Percentiles rank a stretch among this genome's conserved stretches.
Evolutionary conservation across 2,329 filamentous ascomycete species (phyloP).

Genomic region (Trichophyton mentagrophytes): DNA sequence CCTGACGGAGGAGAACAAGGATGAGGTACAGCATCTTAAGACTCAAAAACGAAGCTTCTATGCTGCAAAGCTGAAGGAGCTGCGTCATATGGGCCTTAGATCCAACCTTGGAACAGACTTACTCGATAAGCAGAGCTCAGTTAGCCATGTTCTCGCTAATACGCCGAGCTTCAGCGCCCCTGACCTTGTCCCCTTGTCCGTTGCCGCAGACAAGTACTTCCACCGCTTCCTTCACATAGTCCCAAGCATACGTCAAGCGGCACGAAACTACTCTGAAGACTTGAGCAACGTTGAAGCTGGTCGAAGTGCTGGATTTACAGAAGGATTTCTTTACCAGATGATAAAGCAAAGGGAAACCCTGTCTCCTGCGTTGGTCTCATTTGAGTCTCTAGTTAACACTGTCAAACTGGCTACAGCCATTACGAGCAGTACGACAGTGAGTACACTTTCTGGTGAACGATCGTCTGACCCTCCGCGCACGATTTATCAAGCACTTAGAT

Average conservation of each 20-base stretch:
- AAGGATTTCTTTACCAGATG: slow-evolving; percentile 57
- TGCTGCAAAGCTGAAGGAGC: slow-evolving; percentile 68
- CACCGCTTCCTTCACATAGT: slow-evolving; percentile 66
- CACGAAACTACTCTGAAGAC: slow-evolving; percentile 69
- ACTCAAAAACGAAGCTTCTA: slow-evolving; percentile 80
- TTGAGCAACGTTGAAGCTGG: slow-evolving; percentile 67
- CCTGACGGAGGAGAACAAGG: slow-evolving; percentile 80
- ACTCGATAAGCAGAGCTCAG: slow-evolving; percentile 58
- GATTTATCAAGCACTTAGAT: slow-evolving; percentile 31
- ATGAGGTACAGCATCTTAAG: slow-evolving; percentile 76
- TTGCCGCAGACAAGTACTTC: slow-evolving; percentile 56
- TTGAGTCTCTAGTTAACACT: slow-evolving; percentile 21
- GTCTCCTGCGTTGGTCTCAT: slow-evolving; percentile 20
- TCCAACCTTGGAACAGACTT: slow-evolving; percentile 65
- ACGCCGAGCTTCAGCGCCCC: slow-evolving; percentile 30
- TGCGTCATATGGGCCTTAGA: slow-evolving; percentile 81
- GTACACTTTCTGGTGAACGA: slow-evolving; percentile 16
- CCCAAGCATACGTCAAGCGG: slow-evolving; percentile 52
- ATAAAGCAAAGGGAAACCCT: slow-evolving; percentile 29
- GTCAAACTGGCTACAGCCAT: slow-evolving; percentile 24
- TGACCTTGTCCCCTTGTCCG: slow-evolving; percentile 15
- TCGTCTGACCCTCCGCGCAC: slow-evolving; percentile 11
- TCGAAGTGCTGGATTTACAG: slow-evolving; percentile 71
- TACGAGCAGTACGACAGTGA: slow-evolving; percentile 18
- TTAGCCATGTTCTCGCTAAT: slow-evolving; percentile 55